Conservation (phyloP, 116 monocot species). For the Zostera marina region DNA sequence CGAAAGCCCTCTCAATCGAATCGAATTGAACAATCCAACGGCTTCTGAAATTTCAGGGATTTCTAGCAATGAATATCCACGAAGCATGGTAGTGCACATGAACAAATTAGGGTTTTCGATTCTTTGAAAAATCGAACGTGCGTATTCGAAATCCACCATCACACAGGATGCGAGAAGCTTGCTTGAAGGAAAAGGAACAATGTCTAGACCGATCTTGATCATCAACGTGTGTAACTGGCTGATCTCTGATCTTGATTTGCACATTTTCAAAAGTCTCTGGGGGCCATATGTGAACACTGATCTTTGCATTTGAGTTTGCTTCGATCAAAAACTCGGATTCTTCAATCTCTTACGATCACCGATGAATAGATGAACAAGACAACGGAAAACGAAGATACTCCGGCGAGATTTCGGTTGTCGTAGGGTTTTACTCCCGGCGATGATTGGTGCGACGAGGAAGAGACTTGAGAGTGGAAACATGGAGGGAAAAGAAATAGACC, state of each 20-base stretch:
- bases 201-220: conserved; percentile 27
- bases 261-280: conserved; percentile 8
- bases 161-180: conserved; percentile 38
- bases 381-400: not conserved
- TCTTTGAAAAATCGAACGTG: conserved; percentile 19
- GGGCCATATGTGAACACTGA: not conserved
- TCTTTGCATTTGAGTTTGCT: conserved; percentile 2
- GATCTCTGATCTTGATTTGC: conserved; percentile 11
- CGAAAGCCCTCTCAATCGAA: conserved; percentile 4
- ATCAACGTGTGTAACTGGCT: conserved; percentile 28
- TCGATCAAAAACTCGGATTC: not conserved
- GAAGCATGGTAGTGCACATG: conserved; percentile 22
- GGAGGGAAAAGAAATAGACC: no score
- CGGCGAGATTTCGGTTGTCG: not conserved
- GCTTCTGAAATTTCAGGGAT: conserved; percentile 2
- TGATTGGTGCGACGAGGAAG: no score
- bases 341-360: not conserved
- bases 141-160: conserved; percentile 9
- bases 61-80: conserved; percentile 8
- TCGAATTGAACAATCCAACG: conserved; percentile 15
- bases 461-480: no score
- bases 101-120: conserved; percentile 22
- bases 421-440: no score
- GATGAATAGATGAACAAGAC: not conserved
- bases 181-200: conserved; percentile 22